Percentiles rank a stretch among this genome's conserved stretches.
Evolutionary conservation across 2,329 filamentous ascomycete genomes (phyloP).

Genomic region (Paecilomyces niveus): DNA sequence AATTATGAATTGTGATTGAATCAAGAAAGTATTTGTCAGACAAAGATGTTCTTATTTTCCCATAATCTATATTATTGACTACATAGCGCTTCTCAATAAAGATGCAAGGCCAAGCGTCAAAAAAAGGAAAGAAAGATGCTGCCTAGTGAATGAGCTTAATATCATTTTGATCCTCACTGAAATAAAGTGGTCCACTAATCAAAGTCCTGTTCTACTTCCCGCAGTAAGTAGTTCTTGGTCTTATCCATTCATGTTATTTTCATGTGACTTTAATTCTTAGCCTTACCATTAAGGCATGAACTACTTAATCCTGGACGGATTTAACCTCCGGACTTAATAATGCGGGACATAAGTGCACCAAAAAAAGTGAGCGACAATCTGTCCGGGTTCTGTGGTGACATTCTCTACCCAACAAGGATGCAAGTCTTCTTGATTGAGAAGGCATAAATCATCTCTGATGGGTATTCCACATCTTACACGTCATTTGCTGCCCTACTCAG

Average conservation of each 20-base stretch:
- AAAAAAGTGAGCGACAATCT: background rate
- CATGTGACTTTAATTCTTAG: background rate
- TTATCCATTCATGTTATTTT: background rate
- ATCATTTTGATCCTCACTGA: no score
- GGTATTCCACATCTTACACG: constrained; percentile 27
- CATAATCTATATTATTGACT: no score
- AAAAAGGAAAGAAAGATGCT: no score
- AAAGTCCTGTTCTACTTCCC: background rate
- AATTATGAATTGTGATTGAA: background rate
- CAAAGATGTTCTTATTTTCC: background rate
- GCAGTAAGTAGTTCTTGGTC: background rate
- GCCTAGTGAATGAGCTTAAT: no score
- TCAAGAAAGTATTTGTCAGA: background rate
- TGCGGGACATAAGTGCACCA: background rate
- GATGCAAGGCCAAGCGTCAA: no score
- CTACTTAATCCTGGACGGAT: background rate
- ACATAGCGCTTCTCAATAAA: no score
- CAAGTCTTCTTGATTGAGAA: background rate
- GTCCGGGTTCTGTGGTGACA: background rate
- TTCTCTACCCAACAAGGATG: background rate
- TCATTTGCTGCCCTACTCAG: constrained; percentile 23
- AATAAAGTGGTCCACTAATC: no score
- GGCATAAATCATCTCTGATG: constrained; percentile 14
- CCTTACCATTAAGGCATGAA: background rate
- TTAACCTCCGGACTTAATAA: background rate